Percentiles rank a stretch among this genome's conserved stretches.
phyloP scores from a whole-genome alignment of 83 land plant species.

The Thuja plicata region DNA sequence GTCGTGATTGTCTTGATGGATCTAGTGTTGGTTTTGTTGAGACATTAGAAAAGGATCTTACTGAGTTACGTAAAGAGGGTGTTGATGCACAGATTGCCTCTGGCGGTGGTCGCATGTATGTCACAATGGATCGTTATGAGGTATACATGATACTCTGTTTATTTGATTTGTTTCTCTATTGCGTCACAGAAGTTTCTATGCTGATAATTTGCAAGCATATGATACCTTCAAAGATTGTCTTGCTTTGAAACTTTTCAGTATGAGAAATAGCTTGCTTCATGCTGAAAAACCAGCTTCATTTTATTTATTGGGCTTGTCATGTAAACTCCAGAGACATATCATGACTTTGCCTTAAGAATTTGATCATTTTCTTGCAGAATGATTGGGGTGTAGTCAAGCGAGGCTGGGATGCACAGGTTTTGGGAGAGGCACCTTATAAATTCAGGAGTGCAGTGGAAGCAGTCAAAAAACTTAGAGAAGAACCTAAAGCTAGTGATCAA shows the following conservation, averaged over 20 bases:
- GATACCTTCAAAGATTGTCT: neutral
- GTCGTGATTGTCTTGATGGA: constrained; percentile 97
- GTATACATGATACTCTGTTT: constrained; percentile 27
- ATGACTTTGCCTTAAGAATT: neutral
- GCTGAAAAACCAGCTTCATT: neutral
- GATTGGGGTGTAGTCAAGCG: constrained; percentile 97
- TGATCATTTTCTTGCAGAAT: constrained; percentile 51
- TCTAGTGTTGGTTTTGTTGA: constrained; percentile 86
- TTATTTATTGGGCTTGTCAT: neutral
- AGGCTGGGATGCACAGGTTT: constrained; percentile 99
- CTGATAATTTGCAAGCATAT: neutral
- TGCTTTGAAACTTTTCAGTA: neutral
- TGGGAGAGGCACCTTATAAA: constrained; percentile 96
- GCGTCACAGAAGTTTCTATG: neutral
- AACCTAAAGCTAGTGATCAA: constrained; percentile 78
- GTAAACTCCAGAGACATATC: neutral
- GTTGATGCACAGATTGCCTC: constrained; percentile 94
- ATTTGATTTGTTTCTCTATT: neutral
- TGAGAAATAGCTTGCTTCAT: neutral
- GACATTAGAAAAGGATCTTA: constrained; percentile 75
- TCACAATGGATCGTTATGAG: constrained; percentile 99
- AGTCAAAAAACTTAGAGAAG: constrained; percentile 77
- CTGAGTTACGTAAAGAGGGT: constrained; percentile 65
- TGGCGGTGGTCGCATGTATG: constrained; percentile 99
- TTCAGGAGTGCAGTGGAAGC: constrained; percentile 90